These are phyloP conservation scores for Tolypocladium cylindrosporum DNA, from an alignment of 2,329 filamentous ascomycete genomes.

Conservation along the genomic window DNA sequence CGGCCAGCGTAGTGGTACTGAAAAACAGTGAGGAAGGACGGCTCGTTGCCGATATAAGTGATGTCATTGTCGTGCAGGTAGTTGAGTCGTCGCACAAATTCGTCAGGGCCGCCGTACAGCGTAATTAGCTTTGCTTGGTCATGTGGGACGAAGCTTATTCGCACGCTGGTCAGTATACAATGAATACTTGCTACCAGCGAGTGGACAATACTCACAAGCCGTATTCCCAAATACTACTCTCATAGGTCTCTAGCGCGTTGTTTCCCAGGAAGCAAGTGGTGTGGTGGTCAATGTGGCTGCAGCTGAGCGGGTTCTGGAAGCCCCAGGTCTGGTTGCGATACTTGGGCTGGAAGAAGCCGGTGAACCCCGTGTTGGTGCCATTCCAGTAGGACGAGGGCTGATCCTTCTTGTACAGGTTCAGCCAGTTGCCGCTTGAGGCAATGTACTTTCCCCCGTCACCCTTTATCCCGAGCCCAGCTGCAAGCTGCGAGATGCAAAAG, in stretches of 20 bases:
- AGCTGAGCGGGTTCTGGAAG: conserved; percentile 57
- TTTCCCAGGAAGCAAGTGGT: conserved; percentile 52
- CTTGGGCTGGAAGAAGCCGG: conserved; percentile 61
- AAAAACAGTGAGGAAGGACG: conserved; percentile 52
- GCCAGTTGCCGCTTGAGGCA: conserved; percentile 53
- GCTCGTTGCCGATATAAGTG: conserved; percentile 55
- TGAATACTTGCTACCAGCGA: background rate
- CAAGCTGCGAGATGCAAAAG: conserved; percentile 57
- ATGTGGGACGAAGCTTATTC: conserved; percentile 39
- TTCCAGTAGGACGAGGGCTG: conserved; percentile 43
- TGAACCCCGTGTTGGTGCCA: conserved; percentile 52
- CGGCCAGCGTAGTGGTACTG: conserved; percentile 62
- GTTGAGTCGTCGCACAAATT: conserved; percentile 49
- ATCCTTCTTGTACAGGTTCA: conserved; percentile 52
- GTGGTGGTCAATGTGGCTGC: conserved; percentile 41
- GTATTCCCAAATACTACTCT: conserved; percentile 64
- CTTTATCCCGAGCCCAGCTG: conserved; percentile 42
- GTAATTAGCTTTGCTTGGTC: conserved; percentile 42
- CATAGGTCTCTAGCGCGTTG: conserved; percentile 59
- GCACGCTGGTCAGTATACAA: background rate
- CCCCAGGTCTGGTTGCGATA: conserved; percentile 60
- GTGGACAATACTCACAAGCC: conserved; percentile 41
- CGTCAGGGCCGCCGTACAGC: conserved; percentile 47
- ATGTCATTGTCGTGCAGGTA: conserved; percentile 56
- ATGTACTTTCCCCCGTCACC: conserved; percentile 51